phyloP scores from a whole-genome alignment of 2,329 filamentous ascomycete genomes.

The Epicoccum nigrum region DNA sequence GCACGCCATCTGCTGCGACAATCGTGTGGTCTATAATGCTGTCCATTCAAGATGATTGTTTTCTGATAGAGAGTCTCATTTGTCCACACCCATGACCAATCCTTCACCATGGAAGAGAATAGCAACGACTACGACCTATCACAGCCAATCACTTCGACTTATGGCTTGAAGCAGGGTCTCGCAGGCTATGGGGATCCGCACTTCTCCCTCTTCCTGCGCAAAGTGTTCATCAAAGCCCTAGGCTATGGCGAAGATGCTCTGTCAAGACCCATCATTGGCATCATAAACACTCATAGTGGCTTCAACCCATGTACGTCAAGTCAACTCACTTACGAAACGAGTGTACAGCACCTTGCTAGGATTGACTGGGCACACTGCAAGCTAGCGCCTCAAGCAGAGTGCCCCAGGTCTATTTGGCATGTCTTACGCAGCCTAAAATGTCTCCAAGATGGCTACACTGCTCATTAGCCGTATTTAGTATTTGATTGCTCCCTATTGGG shows the following conservation, averaged over 20 bases:
- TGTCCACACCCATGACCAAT: neutral
- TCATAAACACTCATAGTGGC: slow-evolving; percentile 74
- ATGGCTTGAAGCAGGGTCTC: slow-evolving; percentile 68
- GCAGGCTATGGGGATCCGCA: slow-evolving; percentile 75
- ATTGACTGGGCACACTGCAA: too few species aligned
- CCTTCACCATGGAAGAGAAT: slow-evolving; percentile 10
- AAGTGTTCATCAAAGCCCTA: slow-evolving; percentile 78
- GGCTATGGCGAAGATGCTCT: slow-evolving; percentile 76
- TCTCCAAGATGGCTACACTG: too few species aligned
- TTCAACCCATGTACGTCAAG: slow-evolving; percentile 67
- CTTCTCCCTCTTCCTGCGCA: slow-evolving; percentile 76
- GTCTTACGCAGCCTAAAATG: too few species aligned
- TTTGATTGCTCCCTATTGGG: too few species aligned
- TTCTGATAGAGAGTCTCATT: neutral
- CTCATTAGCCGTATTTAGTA: too few species aligned
- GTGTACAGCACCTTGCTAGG: too few species aligned
- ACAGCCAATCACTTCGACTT: slow-evolving; percentile 54
- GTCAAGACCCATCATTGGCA: slow-evolving; percentile 72
- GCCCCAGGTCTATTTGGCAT: too few species aligned
- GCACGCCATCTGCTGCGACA: slow-evolving; percentile 12
- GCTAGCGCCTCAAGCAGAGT: too few species aligned
- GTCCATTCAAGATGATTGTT: neutral
- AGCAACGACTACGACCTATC: slow-evolving; percentile 64
- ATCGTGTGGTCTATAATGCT: neutral
- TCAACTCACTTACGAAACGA: too few species aligned